These are phyloP conservation scores for Staphylotrichum tortipilum DNA, from an alignment of 495 filamentous ascomycete species.

Conservation along the genomic window DNA sequence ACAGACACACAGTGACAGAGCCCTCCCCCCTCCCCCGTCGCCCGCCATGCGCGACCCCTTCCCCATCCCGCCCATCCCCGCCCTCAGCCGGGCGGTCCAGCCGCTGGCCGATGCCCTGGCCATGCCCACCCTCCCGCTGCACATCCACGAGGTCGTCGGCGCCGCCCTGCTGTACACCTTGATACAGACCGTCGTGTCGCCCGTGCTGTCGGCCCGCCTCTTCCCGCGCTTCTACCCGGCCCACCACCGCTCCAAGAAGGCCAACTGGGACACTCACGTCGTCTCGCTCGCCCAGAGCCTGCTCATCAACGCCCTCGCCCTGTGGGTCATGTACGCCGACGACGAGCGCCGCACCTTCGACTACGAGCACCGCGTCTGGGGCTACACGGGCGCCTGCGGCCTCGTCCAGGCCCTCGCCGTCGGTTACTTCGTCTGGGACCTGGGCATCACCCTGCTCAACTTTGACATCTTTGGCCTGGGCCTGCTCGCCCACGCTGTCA, in stretches of 20 bases:
- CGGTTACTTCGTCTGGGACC: constrained; percentile 96
- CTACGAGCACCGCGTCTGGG: constrained; percentile 72
- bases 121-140: constrained; percentile 66
- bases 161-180: constrained; percentile 69
- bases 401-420: constrained; percentile 76
- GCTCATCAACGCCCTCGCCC: constrained; percentile 64
- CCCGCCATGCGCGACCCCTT: constrained; percentile 61
- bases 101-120: constrained; percentile 51
- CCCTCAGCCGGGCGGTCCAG: constrained; percentile 43
- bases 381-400: constrained; percentile 74
- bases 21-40: background rate
- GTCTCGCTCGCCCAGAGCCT: constrained; percentile 82
- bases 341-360: constrained; percentile 66
- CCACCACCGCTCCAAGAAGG: constrained; percentile 56
- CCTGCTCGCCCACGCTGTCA: constrained; percentile 80
- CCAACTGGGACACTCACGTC: constrained; percentile 97
- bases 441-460: constrained; percentile 63
- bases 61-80: constrained; percentile 48
- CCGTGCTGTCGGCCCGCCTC: constrained; percentile 55
- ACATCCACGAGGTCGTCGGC: constrained; percentile 80
- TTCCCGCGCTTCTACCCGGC: constrained; percentile 65
- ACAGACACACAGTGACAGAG: background rate
- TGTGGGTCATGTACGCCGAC: constrained; percentile 79
- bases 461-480: constrained; percentile 78
- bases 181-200: constrained; percentile 66